phyloP scores from a whole-genome alignment of 352 stramenopile species.

The Phytophthora sp. region DNA sequence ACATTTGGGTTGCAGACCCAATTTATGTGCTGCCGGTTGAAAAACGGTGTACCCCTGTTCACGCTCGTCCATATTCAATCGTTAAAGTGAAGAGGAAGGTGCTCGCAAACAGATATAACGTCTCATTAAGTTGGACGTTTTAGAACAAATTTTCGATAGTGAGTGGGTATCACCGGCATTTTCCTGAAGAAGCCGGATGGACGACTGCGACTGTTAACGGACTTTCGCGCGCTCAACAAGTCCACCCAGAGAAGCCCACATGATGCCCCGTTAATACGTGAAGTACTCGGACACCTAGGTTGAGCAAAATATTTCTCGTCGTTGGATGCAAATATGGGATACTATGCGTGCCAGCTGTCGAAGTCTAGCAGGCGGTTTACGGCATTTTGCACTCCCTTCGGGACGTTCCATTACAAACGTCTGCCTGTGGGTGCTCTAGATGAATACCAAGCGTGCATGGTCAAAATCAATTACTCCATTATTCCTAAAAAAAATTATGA shows the following conservation, averaged over 20 bases:
- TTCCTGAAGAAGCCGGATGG: conserved; percentile 16
- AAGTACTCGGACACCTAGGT: conserved; percentile 1
- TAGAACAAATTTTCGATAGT: conserved; percentile 21
- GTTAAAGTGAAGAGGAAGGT: conserved; percentile 1
- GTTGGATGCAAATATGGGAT: conserved; percentile 23
- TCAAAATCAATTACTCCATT: too few species aligned
- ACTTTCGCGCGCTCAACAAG: conserved; percentile 20
- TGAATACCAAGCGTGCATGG: conserved; percentile 22
- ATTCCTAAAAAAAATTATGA: conserved; percentile 17
- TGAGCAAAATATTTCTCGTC: conserved; percentile 19
- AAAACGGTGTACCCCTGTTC: background rate
- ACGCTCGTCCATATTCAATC: conserved; percentile 6
- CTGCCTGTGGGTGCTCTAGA: conserved; percentile 16
- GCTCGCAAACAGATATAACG: conserved; percentile 1
- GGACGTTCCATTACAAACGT: too few species aligned
- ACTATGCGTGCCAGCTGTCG: conserved; percentile 8
- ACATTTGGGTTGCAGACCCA: conserved; percentile 5
- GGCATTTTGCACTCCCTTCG: too few species aligned
- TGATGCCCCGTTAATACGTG: background rate
- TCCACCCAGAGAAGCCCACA: conserved; percentile 5
- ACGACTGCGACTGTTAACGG: conserved; percentile 1
- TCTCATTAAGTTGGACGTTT: conserved; percentile 5
- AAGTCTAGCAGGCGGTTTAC: too few species aligned
- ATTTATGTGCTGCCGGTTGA: conserved; percentile 4
- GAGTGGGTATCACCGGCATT: conserved; percentile 19